Evolutionary conservation across 106 monocot genomes (phyloP), one percentile per base, ranked within the genome.

Genomic region (Dendrobium nobile): DNA sequence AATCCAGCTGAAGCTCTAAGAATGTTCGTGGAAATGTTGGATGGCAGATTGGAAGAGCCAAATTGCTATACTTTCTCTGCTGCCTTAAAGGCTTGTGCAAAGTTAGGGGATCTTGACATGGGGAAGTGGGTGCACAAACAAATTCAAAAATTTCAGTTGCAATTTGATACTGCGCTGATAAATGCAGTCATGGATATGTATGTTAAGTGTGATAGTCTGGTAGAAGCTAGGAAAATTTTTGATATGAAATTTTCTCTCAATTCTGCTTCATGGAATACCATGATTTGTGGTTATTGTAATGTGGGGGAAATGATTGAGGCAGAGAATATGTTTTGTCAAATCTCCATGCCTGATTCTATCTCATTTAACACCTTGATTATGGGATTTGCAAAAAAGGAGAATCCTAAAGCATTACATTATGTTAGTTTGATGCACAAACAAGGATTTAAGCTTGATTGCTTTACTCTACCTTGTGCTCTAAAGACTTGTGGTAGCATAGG

Each of bases 141-240:
- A 19, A 78, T 87, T 28, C 40, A 41, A 17, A 40, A 27, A 22
- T 31, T 51, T 42, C 77, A 40, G 4, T 55, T 89, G 72, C 18
- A 43, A n/a, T 80, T 47, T 9, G 95, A 95, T 82, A 75, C 80
- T 73, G 83, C 84, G 41, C 77, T 96, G 82, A 85, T 85, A 82
- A 96, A 96, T 82, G 81, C 89, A 47, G 47, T 86, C 48, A 11
- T 93, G 76, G 93, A 93, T 84, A 88, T 96, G 93, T 96, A 93
- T 82, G 47, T 90, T 43, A 91, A 89, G 58, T 93, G 89, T 75
- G 86, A 87, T 45, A 82, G 80, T 54, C 74, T 91, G 79, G 67
- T 20, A 65, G 95, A 91, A 79, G 91, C 95, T 10, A 80, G 81
- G 48, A 73, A 41, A 61, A 79, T 93, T 58, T 95, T 95, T 77